phyloP scores from a whole-genome alignment of 2,329 filamentous ascomycete genomes.

The Albophoma yamanashiensis region DNA sequence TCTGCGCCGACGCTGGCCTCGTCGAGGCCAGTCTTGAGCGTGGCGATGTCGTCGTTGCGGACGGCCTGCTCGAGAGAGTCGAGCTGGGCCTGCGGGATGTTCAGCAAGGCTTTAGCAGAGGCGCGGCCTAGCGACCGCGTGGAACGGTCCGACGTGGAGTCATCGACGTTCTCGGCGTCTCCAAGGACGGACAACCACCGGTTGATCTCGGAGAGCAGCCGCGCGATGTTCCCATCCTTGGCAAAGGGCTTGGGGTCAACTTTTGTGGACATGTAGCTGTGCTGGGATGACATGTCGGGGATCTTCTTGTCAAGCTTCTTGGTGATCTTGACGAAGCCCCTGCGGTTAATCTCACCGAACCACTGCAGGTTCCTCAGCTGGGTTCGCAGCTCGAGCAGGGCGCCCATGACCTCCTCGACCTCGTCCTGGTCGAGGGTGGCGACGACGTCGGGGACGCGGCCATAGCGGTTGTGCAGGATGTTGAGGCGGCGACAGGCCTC shows the following conservation, averaged over 20 bases:
- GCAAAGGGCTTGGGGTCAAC: conserved; percentile 85
- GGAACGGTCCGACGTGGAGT: conserved; percentile 64
- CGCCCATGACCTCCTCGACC: conserved; percentile 80
- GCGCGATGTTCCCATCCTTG: conserved; percentile 47
- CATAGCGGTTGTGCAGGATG: conserved; percentile 81
- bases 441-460: conserved; percentile 56
- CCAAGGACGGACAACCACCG: conserved; percentile 80
- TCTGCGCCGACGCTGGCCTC: conserved; percentile 38
- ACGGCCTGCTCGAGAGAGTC: conserved; percentile 66
- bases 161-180: conserved; percentile 66
- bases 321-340: conserved; percentile 95
- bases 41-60: conserved; percentile 51
- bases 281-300: conserved; percentile 62
- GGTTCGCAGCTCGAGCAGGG: conserved; percentile 76
- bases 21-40: conserved; percentile 44
- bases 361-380: conserved; percentile 88
- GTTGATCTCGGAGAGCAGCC: conserved; percentile 58
- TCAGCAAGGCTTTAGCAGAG: conserved; percentile 64
- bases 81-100: conserved; percentile 55
- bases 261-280: conserved; percentile 79
- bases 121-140: conserved; percentile 66
- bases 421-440: conserved; percentile 78
- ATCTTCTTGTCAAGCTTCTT: conserved; percentile 99
- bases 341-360: conserved; percentile 94
- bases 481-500: conserved; percentile 78